phyloP scores from a whole-genome alignment of 139 green algal species.

The Chlorella sp. region DNA sequence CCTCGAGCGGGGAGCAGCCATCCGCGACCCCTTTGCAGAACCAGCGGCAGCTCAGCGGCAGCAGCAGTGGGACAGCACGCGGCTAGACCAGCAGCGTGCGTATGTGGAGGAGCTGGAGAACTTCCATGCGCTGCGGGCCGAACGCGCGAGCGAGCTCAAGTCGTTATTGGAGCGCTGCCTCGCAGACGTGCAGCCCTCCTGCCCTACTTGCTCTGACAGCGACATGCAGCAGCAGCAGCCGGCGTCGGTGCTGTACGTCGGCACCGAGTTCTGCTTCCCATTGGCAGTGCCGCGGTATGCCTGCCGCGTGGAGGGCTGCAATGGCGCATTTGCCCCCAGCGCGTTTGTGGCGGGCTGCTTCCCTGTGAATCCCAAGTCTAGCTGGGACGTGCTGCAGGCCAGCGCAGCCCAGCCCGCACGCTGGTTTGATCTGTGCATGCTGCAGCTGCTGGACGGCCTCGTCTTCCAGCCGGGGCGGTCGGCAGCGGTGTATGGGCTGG shows the following conservation, averaged over 20 bases:
- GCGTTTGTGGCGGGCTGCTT: not conserved
- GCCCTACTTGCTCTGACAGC: not conserved
- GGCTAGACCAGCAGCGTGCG: not conserved
- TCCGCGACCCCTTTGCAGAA: not conserved
- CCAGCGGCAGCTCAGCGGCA: not conserved
- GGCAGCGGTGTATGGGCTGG: not conserved
- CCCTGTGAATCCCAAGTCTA: not conserved
- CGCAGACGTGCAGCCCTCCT: not conserved
- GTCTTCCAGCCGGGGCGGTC: not conserved
- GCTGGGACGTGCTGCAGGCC: not conserved
- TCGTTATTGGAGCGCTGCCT: not conserved
- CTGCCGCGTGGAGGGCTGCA: not conserved
- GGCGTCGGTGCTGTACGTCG: not conserved
- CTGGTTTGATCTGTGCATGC: not conserved
- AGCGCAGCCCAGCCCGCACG: not conserved
- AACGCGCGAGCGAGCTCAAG: not conserved
- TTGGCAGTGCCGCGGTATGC: not conserved
- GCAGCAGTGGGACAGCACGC: not conserved
- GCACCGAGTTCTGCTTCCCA: not conserved
- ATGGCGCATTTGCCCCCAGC: not conserved
- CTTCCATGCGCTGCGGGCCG: not conserved
- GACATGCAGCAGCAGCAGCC: constrained; percentile 5
- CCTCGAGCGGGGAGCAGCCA: not conserved
- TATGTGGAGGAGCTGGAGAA: not conserved
- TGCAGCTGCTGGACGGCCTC: not conserved